A percentile compares a stretch with the other conserved stretches of the same genome.
Conservation (phyloP, 202 grass and related monocot genomes). For the Digitaria exilis region DNA sequence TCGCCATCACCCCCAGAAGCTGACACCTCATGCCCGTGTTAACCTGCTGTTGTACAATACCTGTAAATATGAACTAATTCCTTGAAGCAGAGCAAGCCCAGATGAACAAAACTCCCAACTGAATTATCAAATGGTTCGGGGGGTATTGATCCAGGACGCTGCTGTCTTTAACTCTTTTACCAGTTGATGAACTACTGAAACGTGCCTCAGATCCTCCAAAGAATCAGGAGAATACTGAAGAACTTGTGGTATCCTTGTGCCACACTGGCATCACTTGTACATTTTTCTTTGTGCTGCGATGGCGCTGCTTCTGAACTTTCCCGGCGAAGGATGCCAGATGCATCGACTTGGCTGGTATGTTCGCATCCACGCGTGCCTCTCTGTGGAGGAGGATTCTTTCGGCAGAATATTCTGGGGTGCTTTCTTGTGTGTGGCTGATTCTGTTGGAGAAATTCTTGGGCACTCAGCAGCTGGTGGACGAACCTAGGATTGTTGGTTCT, state of each 20-base stretch:
- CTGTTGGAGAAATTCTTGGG: background rate
- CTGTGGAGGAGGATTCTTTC: background rate
- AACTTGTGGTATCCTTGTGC: background rate
- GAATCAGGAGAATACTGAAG: background rate
- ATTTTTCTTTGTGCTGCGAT: background rate
- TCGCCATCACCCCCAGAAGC: constrained; percentile 45
- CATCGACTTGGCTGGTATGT: background rate
- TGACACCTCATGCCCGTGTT: constrained; percentile 27
- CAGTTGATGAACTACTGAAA: background rate
- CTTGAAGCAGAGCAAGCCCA: constrained; percentile 21
- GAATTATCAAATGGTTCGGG: constrained; percentile 23
- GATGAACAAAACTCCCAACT: constrained; percentile 18
- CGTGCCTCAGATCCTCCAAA: background rate
- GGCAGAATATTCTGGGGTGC: background rate
- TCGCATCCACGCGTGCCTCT: background rate
- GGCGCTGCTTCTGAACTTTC: background rate
- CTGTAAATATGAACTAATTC: constrained; percentile 59
- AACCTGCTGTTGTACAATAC: constrained; percentile 47
- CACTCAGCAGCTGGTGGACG: background rate
- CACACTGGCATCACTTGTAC: background rate
- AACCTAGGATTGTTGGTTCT: background rate
- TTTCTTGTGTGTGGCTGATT: background rate
- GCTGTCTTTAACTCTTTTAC: constrained; percentile 30
- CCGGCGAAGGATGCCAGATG: background rate
- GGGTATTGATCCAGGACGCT: constrained; percentile 5